Conservation (phyloP, 176 grass and related monocot species). For the Carex scoparia region DNA sequence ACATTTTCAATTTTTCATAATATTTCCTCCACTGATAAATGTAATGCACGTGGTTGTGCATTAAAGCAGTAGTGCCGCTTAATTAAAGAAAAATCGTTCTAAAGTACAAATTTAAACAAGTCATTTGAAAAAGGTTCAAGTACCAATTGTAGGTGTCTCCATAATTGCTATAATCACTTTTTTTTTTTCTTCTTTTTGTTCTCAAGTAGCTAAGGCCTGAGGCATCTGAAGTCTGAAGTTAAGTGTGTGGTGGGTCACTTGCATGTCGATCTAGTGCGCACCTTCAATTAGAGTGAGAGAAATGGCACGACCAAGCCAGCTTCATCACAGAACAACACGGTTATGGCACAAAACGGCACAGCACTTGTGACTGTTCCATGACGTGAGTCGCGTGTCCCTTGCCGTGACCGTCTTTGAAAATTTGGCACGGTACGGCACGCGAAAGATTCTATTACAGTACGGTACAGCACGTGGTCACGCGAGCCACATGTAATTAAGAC, state of each 20-base stretch:
- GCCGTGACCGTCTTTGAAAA: no score
- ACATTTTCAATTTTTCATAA: no score
- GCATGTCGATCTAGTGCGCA: neutral
- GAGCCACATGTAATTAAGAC: no score
- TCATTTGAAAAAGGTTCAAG: neutral
- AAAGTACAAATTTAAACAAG: neutral
- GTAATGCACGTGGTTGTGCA: neutral
- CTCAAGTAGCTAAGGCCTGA: neutral
- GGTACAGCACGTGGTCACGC: no score
- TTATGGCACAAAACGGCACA: no score
- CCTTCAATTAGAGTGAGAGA: no score
- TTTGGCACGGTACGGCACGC: no score
- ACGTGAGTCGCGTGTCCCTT: no score
- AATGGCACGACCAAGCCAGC: no score
- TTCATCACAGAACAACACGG: no score
- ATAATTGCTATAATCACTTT: slow-evolving; percentile 5
- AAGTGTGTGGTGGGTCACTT: neutral
- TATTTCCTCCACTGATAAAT: neutral
- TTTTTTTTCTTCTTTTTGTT: slow-evolving; percentile 12
- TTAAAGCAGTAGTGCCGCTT: neutral
- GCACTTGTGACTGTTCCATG: no score
- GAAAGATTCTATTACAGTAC: no score
- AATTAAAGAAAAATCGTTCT: neutral
- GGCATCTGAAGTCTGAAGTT: neutral
- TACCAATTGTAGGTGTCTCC: neutral